Percentiles rank a stretch among this genome's conserved stretches.
phyloP scores from a whole-genome alignment of 192 early-diverging fungal genomes.

The Rhizoclosmatium globosum region DNA sequence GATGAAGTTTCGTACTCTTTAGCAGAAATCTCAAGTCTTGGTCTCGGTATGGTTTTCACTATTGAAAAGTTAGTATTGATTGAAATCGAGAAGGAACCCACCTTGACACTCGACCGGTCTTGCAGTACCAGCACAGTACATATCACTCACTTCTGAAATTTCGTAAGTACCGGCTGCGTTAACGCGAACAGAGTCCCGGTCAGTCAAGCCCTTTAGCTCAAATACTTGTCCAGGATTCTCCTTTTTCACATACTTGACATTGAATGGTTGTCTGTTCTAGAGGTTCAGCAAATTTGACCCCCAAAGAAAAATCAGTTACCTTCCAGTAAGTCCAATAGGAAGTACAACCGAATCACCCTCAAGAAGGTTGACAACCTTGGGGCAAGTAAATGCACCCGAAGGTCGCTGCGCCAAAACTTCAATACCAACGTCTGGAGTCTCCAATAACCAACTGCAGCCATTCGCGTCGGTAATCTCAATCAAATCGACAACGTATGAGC shows the following conservation, averaged over 20 bases:
- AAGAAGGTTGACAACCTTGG: constrained; percentile 42
- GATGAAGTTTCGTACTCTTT: constrained; percentile 39
- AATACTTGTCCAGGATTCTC: constrained; percentile 2
- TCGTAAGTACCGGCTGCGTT: constrained; percentile 45
- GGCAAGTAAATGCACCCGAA: constrained; percentile 49
- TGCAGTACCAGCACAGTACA: constrained; percentile 42
- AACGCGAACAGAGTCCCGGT: constrained; percentile 33
- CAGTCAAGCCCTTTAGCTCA: constrained; percentile 23
- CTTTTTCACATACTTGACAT: constrained; percentile 36
- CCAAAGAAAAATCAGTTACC: constrained; percentile 20
- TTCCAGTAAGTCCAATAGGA: constrained; percentile 46
- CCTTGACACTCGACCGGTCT: constrained; percentile 40
- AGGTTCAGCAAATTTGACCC: neutral
- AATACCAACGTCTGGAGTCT: constrained; percentile 43
- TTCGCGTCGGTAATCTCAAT: constrained; percentile 58
- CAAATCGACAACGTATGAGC: constrained; percentile 54
- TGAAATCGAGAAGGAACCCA: neutral
- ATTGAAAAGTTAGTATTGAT: neutral
- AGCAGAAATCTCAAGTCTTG: constrained; percentile 40
- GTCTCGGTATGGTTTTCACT: constrained; percentile 48
- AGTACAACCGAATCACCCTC: constrained; percentile 40
- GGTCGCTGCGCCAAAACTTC: constrained; percentile 55
- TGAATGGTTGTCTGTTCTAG: constrained; percentile 34
- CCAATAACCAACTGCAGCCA: constrained; percentile 51
- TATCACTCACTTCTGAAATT: constrained; percentile 45